Evolutionary conservation across 1,284 basidiomycete genomes (phyloP), one percentile per base, ranked within the genome.

Genomic region (Moesziomyces antarcticus): DNA sequence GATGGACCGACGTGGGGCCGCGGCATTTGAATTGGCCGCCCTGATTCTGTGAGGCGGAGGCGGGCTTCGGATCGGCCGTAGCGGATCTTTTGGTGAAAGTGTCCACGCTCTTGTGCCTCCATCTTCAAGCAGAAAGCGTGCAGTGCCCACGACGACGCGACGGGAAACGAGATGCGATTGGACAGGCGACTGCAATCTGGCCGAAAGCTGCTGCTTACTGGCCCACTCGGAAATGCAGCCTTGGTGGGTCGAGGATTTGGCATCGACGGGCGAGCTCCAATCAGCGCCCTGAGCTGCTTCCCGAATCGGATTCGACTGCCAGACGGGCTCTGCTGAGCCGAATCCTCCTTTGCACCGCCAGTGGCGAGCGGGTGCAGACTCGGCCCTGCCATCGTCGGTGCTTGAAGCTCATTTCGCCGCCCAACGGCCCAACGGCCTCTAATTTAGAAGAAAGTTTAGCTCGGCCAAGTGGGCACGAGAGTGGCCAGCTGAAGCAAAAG

Each of bases 1-100:
- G 46, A 35, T 18, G 27, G 33, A 55, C 43, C 37, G 33, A 37
- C 37, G 47, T 33, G 30, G 30, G 30, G 30, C 30, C 30, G 30
- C 48, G 35, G 35, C 48, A 37, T 50, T 50, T 50, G 48, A 40
- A 50, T 40, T 22, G 13, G 22, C 16, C 48, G 48, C 22, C 4
- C 6, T 1, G 8, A 27, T 6, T 27, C 25, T 27, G 6, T 27
- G 5, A 6, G 7, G 25, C 25, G 25, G 25, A 27, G 25, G 37
- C 37, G 37, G 37, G 37, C 37, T 40, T 40, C 37, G 37, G 37
- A 40, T 40, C 37, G 37, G 37, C 37, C 37, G 37, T 40, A 8
- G 37, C 37, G 37, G 37, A 40, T 40, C 37, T 40, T 18, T 18
- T 40, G 37, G 11, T 3, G 35, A 18, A 40, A 5, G 16, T 14